These are phyloP conservation scores for Cystobasidium pallidum DNA, from an alignment of 1,284 basidiomycete species.

Conservation along the genomic window DNA sequence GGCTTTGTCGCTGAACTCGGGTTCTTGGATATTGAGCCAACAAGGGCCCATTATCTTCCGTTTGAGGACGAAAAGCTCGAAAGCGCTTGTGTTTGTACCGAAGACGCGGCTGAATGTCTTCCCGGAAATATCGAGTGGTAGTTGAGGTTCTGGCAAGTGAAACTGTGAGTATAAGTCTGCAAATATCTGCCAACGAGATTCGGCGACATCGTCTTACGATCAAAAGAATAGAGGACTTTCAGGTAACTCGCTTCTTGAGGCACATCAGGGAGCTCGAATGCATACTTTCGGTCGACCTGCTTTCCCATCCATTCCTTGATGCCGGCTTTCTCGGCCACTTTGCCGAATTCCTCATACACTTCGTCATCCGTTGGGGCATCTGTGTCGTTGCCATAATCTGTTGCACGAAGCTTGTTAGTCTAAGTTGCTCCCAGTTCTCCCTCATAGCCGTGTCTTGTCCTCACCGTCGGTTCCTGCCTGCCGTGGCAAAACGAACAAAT, in stretches of 20 bases:
- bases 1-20: conserved; percentile 72
- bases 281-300: conserved; percentile 81
- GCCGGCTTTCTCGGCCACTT: conserved; percentile 70
- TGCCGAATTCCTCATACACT: conserved; percentile 83
- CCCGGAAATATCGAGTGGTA: conserved; percentile 74
- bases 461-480: conserved; percentile 65
- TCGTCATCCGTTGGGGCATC: conserved; percentile 66
- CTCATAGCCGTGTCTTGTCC: conserved; percentile 41
- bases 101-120: conserved; percentile 85
- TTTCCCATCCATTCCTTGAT: conserved; percentile 69
- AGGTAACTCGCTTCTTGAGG: conserved; percentile 84
- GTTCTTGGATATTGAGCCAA: conserved; percentile 85
- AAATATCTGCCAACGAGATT: not conserved
- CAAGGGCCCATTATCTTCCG: conserved; percentile 99
- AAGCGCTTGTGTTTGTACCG: conserved; percentile 89
- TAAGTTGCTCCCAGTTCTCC: not conserved
- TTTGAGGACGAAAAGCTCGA: conserved; percentile 93
- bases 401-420: conserved; percentile 47
- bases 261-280: conserved; percentile 83
- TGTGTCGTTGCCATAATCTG: conserved; percentile 67
- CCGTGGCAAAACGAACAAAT: conserved; percentile 89
- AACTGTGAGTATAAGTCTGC: not conserved
- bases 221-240: conserved; percentile 86
- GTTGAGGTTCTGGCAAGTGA: conserved; percentile 53
- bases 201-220: conserved; percentile 64